phyloP scores from a whole-genome alignment of 495 filamentous ascomycete species.

The Hypoxylon fuscum region DNA sequence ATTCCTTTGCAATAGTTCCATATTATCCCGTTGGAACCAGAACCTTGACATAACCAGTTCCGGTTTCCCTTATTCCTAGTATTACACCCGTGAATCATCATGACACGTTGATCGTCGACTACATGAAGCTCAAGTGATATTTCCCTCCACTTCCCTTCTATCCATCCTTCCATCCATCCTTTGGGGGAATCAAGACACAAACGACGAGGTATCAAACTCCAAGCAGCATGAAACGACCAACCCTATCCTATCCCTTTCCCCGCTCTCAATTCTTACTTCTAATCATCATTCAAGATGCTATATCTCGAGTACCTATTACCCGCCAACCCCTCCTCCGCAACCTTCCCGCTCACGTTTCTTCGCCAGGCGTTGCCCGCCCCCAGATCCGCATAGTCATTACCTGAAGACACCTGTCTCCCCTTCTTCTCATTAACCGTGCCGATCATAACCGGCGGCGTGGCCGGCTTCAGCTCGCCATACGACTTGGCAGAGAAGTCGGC shows the following conservation, averaged over 20 bases:
- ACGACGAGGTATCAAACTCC: not conserved
- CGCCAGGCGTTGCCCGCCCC: constrained; percentile 49
- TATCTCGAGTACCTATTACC: constrained; percentile 44
- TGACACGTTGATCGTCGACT: constrained; percentile 18
- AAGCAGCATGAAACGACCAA: not conserved
- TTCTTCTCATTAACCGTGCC: constrained; percentile 40
- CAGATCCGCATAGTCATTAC: constrained; percentile 67
- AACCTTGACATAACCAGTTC: constrained; percentile 19
- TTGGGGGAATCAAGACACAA: not conserved
- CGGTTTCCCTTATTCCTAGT: constrained; percentile 22
- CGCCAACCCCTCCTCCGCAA: constrained; percentile 78
- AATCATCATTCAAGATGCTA: constrained; percentile 44
- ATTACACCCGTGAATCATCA: constrained; percentile 39
- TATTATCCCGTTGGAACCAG: constrained; percentile 22
- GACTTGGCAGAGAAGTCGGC: constrained; percentile 61
- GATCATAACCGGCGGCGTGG: constrained; percentile 58
- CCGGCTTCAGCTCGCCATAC: constrained; percentile 58
- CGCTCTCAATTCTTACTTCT: not conserved
- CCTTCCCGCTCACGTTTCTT: constrained; percentile 83
- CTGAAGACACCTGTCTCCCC: constrained; percentile 58
- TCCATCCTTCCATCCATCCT: not conserved
- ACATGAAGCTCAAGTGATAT: not conserved
- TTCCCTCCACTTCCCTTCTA: constrained; percentile 1
- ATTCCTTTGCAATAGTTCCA: not conserved
- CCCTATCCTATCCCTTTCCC: constrained; percentile 2